These are phyloP conservation scores for Sphaerostilbella broomeana DNA, from an alignment of 2,329 filamentous ascomycete species.

Conservation along the genomic window DNA sequence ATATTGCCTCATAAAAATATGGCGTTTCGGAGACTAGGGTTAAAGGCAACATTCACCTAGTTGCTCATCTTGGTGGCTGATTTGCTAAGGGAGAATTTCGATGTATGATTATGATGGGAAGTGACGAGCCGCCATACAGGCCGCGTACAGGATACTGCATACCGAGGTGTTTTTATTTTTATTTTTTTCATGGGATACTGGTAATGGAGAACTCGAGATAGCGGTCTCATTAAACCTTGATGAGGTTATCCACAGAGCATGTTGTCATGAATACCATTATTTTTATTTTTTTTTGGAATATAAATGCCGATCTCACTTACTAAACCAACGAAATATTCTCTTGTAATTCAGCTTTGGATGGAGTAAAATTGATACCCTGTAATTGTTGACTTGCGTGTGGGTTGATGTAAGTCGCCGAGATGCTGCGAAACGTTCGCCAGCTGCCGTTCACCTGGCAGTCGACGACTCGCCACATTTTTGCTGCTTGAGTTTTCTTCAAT, in stretches of 20 bases:
- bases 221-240: not conserved
- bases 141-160: constrained; percentile 11
- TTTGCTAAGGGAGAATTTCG: constrained; percentile 1
- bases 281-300: too few species aligned
- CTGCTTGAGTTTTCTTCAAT: too few species aligned
- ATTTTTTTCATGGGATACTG: constrained; percentile 7
- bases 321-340: not conserved
- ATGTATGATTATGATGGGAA: constrained; percentile 8
- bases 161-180: not conserved
- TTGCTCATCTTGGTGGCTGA: not conserved
- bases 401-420: not conserved
- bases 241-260: not conserved
- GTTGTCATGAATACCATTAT: not conserved
- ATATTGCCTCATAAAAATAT: constrained; percentile 2
- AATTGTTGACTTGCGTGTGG: not conserved
- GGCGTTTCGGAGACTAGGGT: constrained; percentile 12
- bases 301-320: not conserved
- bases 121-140: not conserved
- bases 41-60: not conserved
- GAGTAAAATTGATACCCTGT: too few species aligned
- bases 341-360: too few species aligned
- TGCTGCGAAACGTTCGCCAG: not conserved
- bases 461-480: not conserved
- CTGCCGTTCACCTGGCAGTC: not conserved
- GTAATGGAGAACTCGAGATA: constrained; percentile 4